Base-by-base conservation (phyloP, 1,284 basidiomycete genomes). In the Cryptococcus sp. region DNA sequence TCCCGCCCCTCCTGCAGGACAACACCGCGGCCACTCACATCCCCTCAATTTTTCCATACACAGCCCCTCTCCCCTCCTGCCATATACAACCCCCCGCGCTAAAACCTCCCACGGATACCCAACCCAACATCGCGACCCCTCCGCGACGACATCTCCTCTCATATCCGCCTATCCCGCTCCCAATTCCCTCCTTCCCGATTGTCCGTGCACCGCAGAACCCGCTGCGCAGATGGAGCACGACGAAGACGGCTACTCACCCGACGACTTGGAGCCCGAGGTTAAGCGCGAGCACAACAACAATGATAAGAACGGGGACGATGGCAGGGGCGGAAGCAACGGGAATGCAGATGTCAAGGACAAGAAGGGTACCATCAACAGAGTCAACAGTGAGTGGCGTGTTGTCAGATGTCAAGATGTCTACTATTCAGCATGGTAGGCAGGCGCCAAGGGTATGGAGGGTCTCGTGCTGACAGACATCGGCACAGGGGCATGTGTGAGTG, bases 341-440 rank as follows among this genome's bases (percentile, higher is more conserved):
- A n/a, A n/a, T n/a, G 28, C 28, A 33, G 61, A 68, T 40, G 59
- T 56, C 15, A 67, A 71, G 55, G 63, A 68, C 44, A 66, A 65
- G 58, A 69, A 68, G 46, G 69, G 69, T 3, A 62, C 66, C 4
- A 76, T 77, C 50, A 76, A 75, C 49, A 62, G 76, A 23, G 75
- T 77, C 24, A 78, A 76, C 56, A 64, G 76, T 77, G 55, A 64
- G 76, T 68, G 12, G 16, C 20, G 13, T 20, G 42, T 15, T 16
- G n/a, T n/a, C 20, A 13, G 33, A 28, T 36, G 12, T 39, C 23
- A 9, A 33, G 1, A 39, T 20, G 5, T 24, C 18, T 20, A 23
- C 36, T 16, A 21, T n/a, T n/a, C n/a, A n/a, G n/a, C n/a, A n/a
- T n/a, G n/a, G n/a, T n/a, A 40, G 18, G 33, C 5, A 12, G 8